Percentiles rank a stretch among this genome's conserved stretches.
Conservation (phyloP, 2,329 filamentous ascomycete species). For the Penicillium digitatum region DNA sequence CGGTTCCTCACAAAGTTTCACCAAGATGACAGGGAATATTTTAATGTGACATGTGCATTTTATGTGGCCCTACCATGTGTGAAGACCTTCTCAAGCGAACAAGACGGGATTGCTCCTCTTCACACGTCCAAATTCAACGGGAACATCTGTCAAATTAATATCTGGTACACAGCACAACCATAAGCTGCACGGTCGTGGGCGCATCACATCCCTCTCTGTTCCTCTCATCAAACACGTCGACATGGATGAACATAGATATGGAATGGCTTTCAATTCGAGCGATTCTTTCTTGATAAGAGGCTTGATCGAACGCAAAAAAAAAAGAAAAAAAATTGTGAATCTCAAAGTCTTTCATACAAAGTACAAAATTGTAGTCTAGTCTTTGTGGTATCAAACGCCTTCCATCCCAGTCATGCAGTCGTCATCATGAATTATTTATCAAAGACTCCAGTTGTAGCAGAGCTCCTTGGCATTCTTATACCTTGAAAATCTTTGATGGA, state of each 20-base stretch:
- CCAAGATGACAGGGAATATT: constrained; percentile 17
- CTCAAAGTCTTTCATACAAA: constrained; percentile 1
- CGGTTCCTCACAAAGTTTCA: constrained; percentile 1
- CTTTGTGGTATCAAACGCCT: constrained; percentile 3
- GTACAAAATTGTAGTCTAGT: background rate
- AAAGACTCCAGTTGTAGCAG: background rate
- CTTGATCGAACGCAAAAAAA: background rate
- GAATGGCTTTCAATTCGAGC: background rate
- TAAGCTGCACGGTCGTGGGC: background rate
- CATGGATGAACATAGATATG: background rate
- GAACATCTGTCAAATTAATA: background rate
- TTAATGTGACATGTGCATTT: constrained; percentile 1
- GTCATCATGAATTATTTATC: constrained; percentile 12
- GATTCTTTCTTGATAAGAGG: background rate
- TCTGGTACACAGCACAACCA: background rate
- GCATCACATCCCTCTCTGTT: background rate
- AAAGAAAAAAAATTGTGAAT: constrained; percentile 1
- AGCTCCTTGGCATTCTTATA: background rate
- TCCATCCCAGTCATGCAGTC: constrained; percentile 5
- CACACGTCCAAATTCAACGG: background rate
- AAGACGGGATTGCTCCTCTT: background rate
- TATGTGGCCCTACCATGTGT: background rate
- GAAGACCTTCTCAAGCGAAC: background rate
- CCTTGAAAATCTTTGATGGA: background rate
- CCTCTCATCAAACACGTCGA: background rate